Base-by-base conservation (phyloP, 2,329 filamentous ascomycete genomes). In the Cercospora nicotianae region DNA sequence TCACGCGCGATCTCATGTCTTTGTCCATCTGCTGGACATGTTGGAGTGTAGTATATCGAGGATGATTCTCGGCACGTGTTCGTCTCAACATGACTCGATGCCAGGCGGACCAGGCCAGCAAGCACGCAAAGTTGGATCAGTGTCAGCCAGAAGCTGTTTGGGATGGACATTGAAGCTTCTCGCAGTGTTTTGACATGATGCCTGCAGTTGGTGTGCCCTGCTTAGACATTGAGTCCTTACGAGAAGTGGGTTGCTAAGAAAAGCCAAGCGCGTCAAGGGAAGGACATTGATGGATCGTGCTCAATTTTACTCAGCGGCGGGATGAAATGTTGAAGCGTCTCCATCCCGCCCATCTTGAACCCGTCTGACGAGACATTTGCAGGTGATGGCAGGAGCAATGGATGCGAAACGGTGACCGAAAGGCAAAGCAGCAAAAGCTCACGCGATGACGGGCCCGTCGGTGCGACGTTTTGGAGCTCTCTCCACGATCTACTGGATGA, bases 1-100 rank as follows among this genome's bases (percentile, higher is more conserved):
- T 51, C 57, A 31, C 64, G 61, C 18, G 66, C 67, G 18, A 60
- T 18, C 10, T 62, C 39, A 6, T 69, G 62, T 58, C 55, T 23
- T 12, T 53, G 16, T 5, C 53, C 62, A 48, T 48, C 39, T 6
- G 26, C 57, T 5, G 48, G 33, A 18, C 67, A 69, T 31, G 60
- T 13, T 3, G 48, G 63, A 28, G 13, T 18, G 26, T 63, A 13
- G 3, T 2, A 28, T 16, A 51, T 31, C 9, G 63, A 61, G 13
- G 33, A 33, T 18, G 6, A 7, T 18, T 31, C 60, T 26, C 9
- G 57, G 8, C 18, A 60, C 31, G 23, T 61, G 9, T 30, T 18
- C 39, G 23, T 45, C 30, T 64, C 28, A 9, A 33, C 26, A 53
- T 20, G 10, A 28, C 18, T 30, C 39, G 60, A 63, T 53, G 33